These are phyloP conservation scores for Hemerocallis citrina DNA, from an alignment of 106 monocot species.

Conservation along the genomic window DNA sequence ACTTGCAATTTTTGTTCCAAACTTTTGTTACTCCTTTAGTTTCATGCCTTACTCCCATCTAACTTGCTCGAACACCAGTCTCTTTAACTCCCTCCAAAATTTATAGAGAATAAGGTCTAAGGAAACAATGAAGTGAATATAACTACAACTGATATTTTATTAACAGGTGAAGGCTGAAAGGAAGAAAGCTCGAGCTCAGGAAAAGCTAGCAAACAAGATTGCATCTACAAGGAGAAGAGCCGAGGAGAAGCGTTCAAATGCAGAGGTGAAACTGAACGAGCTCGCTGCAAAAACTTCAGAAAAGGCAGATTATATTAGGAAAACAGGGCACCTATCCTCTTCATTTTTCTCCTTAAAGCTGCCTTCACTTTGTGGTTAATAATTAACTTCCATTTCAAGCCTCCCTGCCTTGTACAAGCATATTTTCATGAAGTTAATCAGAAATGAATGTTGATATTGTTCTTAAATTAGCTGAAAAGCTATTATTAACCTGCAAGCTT, in stretches of 20 bases:
- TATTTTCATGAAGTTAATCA: neutral
- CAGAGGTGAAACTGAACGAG: constrained; percentile 67
- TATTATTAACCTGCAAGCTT: no score
- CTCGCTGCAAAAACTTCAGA: constrained; percentile 53
- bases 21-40: no score
- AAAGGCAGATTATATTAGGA: constrained; percentile 61
- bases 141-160: no score
- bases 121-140: no score
- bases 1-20: no score
- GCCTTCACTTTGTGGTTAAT: constrained; percentile 57
- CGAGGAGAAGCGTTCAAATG: constrained; percentile 60
- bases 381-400: neutral
- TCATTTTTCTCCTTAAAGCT: constrained; percentile 68
- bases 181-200: constrained; percentile 59
- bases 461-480: no score
- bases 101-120: no score
- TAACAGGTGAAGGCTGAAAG: constrained; percentile 66
- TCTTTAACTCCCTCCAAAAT: no score
- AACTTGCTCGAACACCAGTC: no score
- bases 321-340: constrained; percentile 63
- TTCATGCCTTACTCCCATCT: no score
- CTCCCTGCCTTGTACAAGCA: neutral
- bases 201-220: constrained; percentile 49
- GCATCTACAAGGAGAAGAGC: constrained; percentile 52
- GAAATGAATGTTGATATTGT: no score